Percentiles rank a stretch among this genome's conserved stretches.
Evolutionary conservation across 192 early-diverging fungal genomes (phyloP).

Genomic region (Coemansia sp.): DNA sequence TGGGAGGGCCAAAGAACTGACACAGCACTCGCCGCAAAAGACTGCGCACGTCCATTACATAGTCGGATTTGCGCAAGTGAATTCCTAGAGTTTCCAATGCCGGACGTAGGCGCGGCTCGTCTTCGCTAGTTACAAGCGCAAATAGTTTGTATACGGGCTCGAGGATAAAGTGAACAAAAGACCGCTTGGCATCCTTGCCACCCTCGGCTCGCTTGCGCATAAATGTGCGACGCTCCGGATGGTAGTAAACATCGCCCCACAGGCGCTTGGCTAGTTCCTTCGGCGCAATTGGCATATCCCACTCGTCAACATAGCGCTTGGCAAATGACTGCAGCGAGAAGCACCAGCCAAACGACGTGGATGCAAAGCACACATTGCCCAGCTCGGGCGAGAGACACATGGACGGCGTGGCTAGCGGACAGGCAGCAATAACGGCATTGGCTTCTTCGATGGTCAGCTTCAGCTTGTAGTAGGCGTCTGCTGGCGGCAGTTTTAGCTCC

Average conservation of each 20-base stretch:
- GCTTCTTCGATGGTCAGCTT: constrained; percentile 95
- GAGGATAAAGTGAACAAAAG: constrained; percentile 95
- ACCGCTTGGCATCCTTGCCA: constrained; percentile 60
- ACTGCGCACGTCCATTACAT: constrained; percentile 80
- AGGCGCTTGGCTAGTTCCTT: constrained; percentile 85
- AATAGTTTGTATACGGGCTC: constrained; percentile 95
- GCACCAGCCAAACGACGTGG: constrained; percentile 86
- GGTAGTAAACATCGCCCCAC: constrained; percentile 96
- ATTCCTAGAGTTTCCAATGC: constrained; percentile 80
- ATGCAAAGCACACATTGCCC: constrained; percentile 96
- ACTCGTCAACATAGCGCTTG: constrained; percentile 80
- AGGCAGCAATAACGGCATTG: constrained; percentile 69
- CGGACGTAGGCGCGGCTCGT: constrained; percentile 60
- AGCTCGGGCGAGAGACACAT: constrained; percentile 83
- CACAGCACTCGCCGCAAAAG: constrained; percentile 76
- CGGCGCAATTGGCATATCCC: constrained; percentile 55
- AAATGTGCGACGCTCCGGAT: constrained; percentile 77
- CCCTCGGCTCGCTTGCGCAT: constrained; percentile 62
- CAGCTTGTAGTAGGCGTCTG: constrained; percentile 95
- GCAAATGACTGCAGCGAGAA: constrained; percentile 93
- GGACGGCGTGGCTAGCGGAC: constrained; percentile 16
- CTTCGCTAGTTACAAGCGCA: constrained; percentile 60
- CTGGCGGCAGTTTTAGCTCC: constrained; percentile 93
- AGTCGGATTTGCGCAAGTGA: constrained; percentile 72
- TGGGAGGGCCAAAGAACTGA: constrained; percentile 88